Base-by-base conservation (phyloP, 805 yeast species). In the Candida vaughaniae region DNA sequence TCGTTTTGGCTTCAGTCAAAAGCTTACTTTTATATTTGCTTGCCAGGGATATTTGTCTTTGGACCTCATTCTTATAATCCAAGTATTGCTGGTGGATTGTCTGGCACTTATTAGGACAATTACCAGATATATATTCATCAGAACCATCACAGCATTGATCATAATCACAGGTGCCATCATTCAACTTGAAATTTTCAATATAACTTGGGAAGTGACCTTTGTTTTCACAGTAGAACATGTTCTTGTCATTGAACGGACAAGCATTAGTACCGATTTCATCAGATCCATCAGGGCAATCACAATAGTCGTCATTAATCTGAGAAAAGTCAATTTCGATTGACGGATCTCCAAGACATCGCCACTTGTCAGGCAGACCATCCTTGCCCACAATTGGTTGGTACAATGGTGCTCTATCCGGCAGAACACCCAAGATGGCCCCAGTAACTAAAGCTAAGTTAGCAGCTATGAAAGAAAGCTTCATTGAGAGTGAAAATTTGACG, bases 251-350 rank as follows among this genome's bases (percentile, higher is more conserved):
- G 33, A 36, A 52, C 1, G 58, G 52, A 58, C 98, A 91, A 0
- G 96, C 96, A 26, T 82, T 66, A 1, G 98, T 91, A 0, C 97
- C 97, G 0, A 97, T 96, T 58, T 93, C 98, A 63, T 93, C 99
- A 4, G 90, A 80, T 0, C 98, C 98, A 62, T 93, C 99, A 0
- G 97, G 97, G 64, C 98, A 91, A 53, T 93, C 98, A 62, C 98
- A 91, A 53, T 73, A 82, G 49, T 89, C 84, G 58, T 93, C 97
- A 56, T 91, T 91, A 49, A 91, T 73, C 52, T 80, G 85, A 25
- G 65, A 65, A 35, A 68, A 66, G 27, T 80, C 68, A 14, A 91
- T 60, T 15, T 66, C 67, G 4, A 88, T 76, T n/a, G 77, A 73
- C 0, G 93, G 82, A 51, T 85, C 73, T 22, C 61, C 51, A 25